Conservation (phyloP, 2,329 filamentous ascomycete genomes). For the Colletotrichum tanaceti region DNA sequence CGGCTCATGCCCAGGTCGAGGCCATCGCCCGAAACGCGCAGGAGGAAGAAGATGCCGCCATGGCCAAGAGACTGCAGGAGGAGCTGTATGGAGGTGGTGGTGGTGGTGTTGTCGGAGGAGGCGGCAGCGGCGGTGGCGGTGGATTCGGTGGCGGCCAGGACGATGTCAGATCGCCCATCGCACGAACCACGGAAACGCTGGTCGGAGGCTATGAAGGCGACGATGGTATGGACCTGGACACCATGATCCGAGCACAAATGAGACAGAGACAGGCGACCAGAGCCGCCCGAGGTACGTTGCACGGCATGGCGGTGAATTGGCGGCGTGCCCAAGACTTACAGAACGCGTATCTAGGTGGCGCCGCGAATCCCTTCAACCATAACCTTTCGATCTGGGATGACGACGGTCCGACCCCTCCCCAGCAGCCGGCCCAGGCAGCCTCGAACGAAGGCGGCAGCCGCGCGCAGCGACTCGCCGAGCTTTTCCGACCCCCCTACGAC, state of each 20-base stretch:
- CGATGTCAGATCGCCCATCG: conserved; percentile 88
- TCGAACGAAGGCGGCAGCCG: conserved; percentile 68
- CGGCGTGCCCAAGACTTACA: conserved; percentile 8
- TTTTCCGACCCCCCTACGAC: conserved; percentile 93
- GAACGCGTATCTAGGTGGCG: conserved; percentile 25
- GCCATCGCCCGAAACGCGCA: conserved; percentile 61
- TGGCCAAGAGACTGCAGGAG: conserved; percentile 91
- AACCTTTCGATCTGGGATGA: conserved; percentile 55
- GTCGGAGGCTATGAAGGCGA: conserved; percentile 72
- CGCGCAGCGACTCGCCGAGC: conserved; percentile 83
- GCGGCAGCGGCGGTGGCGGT: conserved; percentile 52
- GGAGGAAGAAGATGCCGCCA: conserved; percentile 90
- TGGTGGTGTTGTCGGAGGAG: conserved; percentile 46
- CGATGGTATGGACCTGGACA: conserved; percentile 66
- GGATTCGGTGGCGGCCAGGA: conserved; percentile 60
- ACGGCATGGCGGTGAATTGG: conserved; percentile 5
- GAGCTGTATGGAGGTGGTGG: conserved; percentile 78
- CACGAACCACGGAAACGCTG: conserved; percentile 89
- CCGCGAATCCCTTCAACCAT: conserved; percentile 53
- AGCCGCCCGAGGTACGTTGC: conserved; percentile 43
- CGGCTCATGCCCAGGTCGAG: conserved; percentile 49
- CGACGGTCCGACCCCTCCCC: conserved; percentile 27
- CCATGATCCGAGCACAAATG: conserved; percentile 71
- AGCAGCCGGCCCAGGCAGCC: conserved; percentile 39
- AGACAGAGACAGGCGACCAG: conserved; percentile 50